Base-by-base conservation (phyloP, 2,329 filamentous ascomycete species). In the Rutstroemia sp. region DNA sequence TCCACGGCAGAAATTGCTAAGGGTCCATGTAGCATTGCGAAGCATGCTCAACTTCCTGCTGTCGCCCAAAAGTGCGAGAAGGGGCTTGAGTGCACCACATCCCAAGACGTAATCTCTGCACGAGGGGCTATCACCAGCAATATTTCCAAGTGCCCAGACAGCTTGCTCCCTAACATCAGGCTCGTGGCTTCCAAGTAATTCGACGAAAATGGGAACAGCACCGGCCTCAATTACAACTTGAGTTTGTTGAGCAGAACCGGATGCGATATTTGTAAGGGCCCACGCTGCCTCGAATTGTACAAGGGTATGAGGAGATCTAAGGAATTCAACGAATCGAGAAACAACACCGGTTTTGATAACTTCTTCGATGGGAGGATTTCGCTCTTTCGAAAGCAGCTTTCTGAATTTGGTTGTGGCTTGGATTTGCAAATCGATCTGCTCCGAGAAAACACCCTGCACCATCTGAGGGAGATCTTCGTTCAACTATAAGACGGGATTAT, bases 41-140 rank as follows among this genome's bases (percentile, higher is more conserved):
- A 99, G 86, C 94, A 99, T 99, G 81, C 92, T 97, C 57, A 99
- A 79, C 81, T 99, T 99, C 69, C 94, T 91, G 78, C 94, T 96
- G 73, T 99, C 94, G 54, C 92, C 92, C 57, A 99, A 84, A 46
- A 99, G 82, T 69, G 84, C 83, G 57, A 99, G 83, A 57, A 99
- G 81, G 52, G 94, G 94, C 73, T 90, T 90, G 52, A 99, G 83
- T 61, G 94, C 94, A 68, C 92, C 92, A 64, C 89, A 90, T 72
- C 86, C 86, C 57, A 99, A 82, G 59, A 99, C 94, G 71, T 95
- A 99, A 74, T 99, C 94, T 69, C 94, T 87, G 83, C 94, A 99
- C 69, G 90, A 86, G 62, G 94, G 94, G 79, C 92, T 97, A 73
- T 99, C 94, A 75, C 94, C 94, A 63, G 94, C 94, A 76, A 99